phyloP scores from a whole-genome alignment of 441 rosid genomes.

The Erodium trifolium region DNA sequence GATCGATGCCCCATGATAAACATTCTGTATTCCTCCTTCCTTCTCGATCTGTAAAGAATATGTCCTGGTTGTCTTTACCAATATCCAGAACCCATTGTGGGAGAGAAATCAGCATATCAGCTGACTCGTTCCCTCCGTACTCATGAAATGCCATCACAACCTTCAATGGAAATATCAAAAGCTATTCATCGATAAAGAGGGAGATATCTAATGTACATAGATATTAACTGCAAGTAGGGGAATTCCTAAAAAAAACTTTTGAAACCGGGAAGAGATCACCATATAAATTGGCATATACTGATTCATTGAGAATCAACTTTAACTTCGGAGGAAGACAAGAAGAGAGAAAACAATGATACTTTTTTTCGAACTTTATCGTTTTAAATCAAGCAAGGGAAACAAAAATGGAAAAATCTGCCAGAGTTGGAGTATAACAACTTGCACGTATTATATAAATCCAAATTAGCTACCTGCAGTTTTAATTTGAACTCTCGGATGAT shows the following conservation, averaged over 20 bases:
- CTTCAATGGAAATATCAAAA: conserved; percentile 40
- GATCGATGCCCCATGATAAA: conserved; percentile 65
- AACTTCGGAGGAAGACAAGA: not conserved
- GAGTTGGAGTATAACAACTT: not conserved
- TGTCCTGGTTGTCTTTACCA: conserved; percentile 60
- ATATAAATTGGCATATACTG: not conserved
- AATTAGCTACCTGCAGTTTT: conserved; percentile 47
- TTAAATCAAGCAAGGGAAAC: not conserved
- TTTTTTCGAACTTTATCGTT: not conserved
- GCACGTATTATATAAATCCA: not conserved
- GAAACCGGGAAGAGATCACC: not conserved
- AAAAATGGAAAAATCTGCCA: not conserved
- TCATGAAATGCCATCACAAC: conserved; percentile 78
- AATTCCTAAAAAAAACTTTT: not conserved
- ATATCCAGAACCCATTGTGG: conserved; percentile 69
- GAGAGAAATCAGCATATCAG: conserved; percentile 36
- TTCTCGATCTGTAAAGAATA: conserved; percentile 62
- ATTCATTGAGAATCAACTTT: not conserved
- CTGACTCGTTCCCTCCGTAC: conserved; percentile 45
- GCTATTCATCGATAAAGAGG: conserved; percentile 11
- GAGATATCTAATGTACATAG: not conserved
- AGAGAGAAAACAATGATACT: not conserved
- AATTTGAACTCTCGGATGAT: conserved; percentile 54
- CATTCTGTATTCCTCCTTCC: conserved; percentile 61
- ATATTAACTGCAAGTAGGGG: not conserved